phyloP scores from a whole-genome alignment of 164 flowering plant genomes.

The Liquidambar formosana region DNA sequence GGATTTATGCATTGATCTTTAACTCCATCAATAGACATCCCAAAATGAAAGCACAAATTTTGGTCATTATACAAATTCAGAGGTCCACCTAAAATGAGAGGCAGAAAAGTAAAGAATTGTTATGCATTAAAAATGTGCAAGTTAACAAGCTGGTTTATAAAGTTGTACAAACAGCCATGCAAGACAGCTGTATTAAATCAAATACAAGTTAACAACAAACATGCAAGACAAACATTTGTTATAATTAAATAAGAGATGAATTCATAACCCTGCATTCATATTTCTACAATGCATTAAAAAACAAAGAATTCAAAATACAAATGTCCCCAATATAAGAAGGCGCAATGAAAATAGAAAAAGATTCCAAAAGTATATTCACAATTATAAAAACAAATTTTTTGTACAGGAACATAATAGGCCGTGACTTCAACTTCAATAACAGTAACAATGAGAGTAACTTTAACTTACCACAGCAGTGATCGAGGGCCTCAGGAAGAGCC shows the following conservation, averaged over 20 bases:
- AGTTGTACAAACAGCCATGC: too few relatives aligned
- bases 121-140: too few relatives aligned
- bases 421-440: neutral
- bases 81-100: slow-evolving; percentile 52
- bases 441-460: slow-evolving; percentile 3
- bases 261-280: neutral
- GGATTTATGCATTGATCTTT: slow-evolving; percentile 70
- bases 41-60: slow-evolving; percentile 51
- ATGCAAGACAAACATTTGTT: neutral
- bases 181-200: too few relatives aligned
- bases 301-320: neutral
- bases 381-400: neutral
- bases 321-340: neutral
- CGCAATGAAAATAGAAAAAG: neutral
- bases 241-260: neutral
- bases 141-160: too few relatives aligned
- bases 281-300: neutral
- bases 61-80: slow-evolving; percentile 51
- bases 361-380: neutral
- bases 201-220: neutral
- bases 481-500: slow-evolving; percentile 48
- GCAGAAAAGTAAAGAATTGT: neutral
- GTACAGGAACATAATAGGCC: neutral
- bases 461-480: slow-evolving; percentile 49
- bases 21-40: slow-evolving; percentile 42